These are phyloP conservation scores for Colletotrichum limetticola DNA, from an alignment of 2,329 filamentous ascomycete genomes.

Conservation along the genomic window DNA sequence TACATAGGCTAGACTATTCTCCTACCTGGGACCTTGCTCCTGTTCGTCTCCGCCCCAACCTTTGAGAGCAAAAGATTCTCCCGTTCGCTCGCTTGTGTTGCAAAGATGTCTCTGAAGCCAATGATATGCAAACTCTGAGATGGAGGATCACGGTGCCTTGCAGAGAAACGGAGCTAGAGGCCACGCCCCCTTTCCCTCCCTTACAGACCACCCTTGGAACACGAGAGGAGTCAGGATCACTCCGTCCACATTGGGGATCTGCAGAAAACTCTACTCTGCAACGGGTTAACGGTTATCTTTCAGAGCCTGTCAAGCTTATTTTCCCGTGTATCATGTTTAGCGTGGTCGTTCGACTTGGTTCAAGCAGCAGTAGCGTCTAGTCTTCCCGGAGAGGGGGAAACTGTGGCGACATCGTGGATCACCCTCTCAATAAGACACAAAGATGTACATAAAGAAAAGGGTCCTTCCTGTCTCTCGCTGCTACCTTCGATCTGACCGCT, in stretches of 20 bases:
- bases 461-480: neutral
- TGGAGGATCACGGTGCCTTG: conserved; percentile 1
- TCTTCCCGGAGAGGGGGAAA: conserved; percentile 7
- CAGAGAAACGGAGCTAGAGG: neutral
- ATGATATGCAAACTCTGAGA: neutral
- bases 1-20: neutral
- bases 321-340: conserved; percentile 21
- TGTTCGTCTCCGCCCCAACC: conserved; percentile 10
- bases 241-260: conserved; percentile 12
- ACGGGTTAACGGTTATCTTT: neutral
- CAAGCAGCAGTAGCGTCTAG: neutral
- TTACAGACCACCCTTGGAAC: conserved; percentile 9
- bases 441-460: conserved; percentile 20
- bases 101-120: neutral
- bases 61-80: neutral
- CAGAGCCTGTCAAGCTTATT: conserved; percentile 23
- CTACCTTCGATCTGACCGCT: conserved; percentile 12
- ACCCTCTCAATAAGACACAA: neutral
- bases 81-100: conserved; percentile 15
- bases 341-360: conserved; percentile 11
- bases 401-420: conserved; percentile 18
- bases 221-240: conserved; percentile 23
- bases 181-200: neutral
- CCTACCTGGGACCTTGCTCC: conserved; percentile 20
- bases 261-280: conserved; percentile 11